These are phyloP conservation scores for Mangifera indica DNA, from an alignment of 345 rosid genomes.

Conservation along the genomic window DNA sequence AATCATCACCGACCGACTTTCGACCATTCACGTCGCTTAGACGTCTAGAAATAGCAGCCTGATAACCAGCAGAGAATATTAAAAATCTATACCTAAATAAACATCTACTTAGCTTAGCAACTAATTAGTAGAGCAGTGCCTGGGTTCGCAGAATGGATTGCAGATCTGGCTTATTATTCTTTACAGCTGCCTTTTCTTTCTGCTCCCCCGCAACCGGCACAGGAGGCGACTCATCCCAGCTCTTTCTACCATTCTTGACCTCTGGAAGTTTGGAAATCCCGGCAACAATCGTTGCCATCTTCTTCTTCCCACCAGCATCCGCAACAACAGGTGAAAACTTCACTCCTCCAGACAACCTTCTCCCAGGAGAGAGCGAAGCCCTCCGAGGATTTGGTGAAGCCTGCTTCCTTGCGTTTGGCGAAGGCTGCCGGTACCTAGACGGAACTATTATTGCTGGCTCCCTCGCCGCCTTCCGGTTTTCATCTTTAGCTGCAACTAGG, in stretches of 20 bases:
- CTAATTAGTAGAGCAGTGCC: conserved; percentile 34
- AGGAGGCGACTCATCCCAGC: conserved; percentile 61
- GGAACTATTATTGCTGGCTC: conserved; percentile 91
- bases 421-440: conserved; percentile 88
- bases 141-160: conserved; percentile 85
- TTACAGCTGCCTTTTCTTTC: conserved; percentile 46
- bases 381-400: conserved; percentile 70
- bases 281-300: conserved; percentile 55
- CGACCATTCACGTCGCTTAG: conserved; percentile 67
- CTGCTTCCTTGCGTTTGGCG: conserved; percentile 75
- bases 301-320: conserved; percentile 81
- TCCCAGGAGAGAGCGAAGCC: conserved; percentile 73
- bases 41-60: conserved; percentile 93
- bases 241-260: conserved; percentile 54
- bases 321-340: conserved; percentile 65
- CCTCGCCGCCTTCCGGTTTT: conserved; percentile 58
- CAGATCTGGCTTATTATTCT: conserved; percentile 55
- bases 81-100: background rate
- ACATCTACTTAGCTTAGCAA: background rate
- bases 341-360: conserved; percentile 65
- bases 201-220: conserved; percentile 35
- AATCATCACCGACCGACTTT: conserved; percentile 40
- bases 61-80: conserved; percentile 13
- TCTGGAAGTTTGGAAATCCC: conserved; percentile 77
- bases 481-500: conserved; percentile 69